Evolutionary conservation across 1,139 yeast species (phyloP).

Genomic region (Saccharomyces hybrid): DNA sequence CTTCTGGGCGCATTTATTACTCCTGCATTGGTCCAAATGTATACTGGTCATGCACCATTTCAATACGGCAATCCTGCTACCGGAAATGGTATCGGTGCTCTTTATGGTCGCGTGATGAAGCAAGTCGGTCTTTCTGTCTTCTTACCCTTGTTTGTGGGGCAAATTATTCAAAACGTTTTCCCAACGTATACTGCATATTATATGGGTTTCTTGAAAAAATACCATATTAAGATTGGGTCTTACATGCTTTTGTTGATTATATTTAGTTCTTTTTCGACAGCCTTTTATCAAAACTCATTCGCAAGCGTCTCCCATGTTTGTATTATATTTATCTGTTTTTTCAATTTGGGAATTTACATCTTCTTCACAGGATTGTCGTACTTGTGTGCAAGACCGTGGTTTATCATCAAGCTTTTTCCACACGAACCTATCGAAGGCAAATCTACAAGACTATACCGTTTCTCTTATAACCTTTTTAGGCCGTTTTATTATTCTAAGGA

Average conservation of each 20-base stretch:
- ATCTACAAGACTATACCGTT: constrained; percentile 39
- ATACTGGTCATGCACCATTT: constrained; percentile 47
- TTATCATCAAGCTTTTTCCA: constrained; percentile 39
- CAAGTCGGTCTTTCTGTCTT: constrained; percentile 79
- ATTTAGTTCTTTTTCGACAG: constrained; percentile 83
- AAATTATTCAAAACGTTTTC: constrained; percentile 60
- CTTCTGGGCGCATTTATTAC: constrained; percentile 78
- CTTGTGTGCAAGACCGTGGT: constrained; percentile 53
- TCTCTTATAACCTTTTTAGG: constrained; percentile 37
- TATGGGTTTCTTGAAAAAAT: constrained; percentile 51
- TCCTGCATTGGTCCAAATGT: constrained; percentile 76
- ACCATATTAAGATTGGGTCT: constrained; percentile 64
- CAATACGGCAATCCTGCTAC: constrained; percentile 72
- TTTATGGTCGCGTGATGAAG: constrained; percentile 72
- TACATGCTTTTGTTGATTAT: constrained; percentile 71
- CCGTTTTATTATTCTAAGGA: constrained; percentile 65
- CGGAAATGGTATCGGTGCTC: constrained; percentile 45
- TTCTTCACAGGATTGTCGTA: constrained; percentile 62
- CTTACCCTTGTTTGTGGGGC: constrained; percentile 84
- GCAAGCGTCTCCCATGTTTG: constrained; percentile 60
- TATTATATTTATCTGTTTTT: constrained; percentile 67
- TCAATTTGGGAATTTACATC: constrained; percentile 70
- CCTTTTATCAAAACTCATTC: constrained; percentile 76
- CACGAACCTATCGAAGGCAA: constrained; percentile 39
- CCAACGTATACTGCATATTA: constrained; percentile 51